Conservation (phyloP, 2,329 filamentous ascomycete genomes). For the Trichoderma asperellum region DNA sequence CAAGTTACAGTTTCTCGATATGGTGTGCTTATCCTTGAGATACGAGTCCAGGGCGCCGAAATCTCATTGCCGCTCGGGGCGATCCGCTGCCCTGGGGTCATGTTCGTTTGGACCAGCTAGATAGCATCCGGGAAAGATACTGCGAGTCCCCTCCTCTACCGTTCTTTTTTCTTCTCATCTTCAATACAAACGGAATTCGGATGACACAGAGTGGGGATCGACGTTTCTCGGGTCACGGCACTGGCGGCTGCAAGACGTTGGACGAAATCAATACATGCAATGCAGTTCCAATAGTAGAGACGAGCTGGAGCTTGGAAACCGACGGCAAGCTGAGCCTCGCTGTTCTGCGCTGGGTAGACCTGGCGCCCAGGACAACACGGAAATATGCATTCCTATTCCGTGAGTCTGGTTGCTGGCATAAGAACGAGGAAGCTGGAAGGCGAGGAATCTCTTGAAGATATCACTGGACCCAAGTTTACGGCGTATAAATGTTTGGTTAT, state of each 20-base stretch:
- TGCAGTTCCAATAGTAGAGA: neutral
- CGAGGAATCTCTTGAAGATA: neutral
- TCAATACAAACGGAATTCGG: neutral
- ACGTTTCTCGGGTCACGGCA: constrained; percentile 19
- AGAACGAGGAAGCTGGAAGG: neutral
- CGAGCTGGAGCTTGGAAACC: neutral
- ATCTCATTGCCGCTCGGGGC: constrained; percentile 4
- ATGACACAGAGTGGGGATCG: neutral
- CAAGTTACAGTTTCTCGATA: constrained; percentile 3
- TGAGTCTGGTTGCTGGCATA: neutral
- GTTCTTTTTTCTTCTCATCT: neutral
- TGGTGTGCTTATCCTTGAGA: neutral
- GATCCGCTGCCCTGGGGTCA: constrained; percentile 18
- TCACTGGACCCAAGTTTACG: neutral
- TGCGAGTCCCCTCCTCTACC: too few relatives aligned
- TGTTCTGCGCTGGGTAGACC: neutral
- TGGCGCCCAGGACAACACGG: neutral
- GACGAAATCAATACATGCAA: constrained; percentile 17
- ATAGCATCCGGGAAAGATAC: neutral
- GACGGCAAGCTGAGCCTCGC: neutral
- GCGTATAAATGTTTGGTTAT: too few relatives aligned
- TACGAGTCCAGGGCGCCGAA: neutral
- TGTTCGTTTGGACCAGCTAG: neutral
- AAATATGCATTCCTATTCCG: too few relatives aligned
- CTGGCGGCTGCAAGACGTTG: constrained; percentile 27